Conservation (phyloP, 192 early-diverging fungal genomes). For the Linnemannia schmuckeri region DNA sequence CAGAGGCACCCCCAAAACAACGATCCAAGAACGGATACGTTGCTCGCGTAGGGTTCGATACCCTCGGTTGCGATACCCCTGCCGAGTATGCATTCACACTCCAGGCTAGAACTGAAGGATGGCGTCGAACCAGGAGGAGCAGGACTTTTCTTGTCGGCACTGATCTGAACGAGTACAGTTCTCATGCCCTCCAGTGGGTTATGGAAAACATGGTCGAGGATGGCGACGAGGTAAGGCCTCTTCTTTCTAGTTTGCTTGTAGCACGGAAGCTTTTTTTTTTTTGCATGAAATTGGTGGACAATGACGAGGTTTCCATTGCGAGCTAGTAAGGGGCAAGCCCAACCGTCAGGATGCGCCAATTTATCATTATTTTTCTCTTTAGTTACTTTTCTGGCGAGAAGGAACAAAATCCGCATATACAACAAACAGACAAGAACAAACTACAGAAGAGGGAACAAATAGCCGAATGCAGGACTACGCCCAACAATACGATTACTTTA, state of each 20-base stretch:
- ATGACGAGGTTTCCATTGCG: neutral
- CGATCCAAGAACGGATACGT: slow-evolving; percentile 45
- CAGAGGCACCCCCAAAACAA: slow-evolving; percentile 32
- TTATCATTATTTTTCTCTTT: neutral
- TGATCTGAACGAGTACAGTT: slow-evolving; percentile 65
- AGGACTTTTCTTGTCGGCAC: slow-evolving; percentile 66
- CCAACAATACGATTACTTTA: neutral
- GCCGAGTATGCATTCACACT: slow-evolving; percentile 62
- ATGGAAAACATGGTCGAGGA: slow-evolving; percentile 67
- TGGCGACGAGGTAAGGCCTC: slow-evolving; percentile 62
- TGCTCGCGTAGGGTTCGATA: slow-evolving; percentile 40
- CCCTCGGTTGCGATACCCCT: slow-evolving; percentile 43
- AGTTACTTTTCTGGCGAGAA: neutral
- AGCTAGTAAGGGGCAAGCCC: neutral
- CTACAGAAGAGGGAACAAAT: neutral
- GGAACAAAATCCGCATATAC: neutral
- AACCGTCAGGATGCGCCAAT: slow-evolving; percentile 8
- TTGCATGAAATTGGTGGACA: neutral
- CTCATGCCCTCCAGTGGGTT: slow-evolving; percentile 64
- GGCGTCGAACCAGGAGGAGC: slow-evolving; percentile 45
- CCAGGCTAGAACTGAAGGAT: slow-evolving; percentile 62
- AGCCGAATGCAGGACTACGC: neutral
- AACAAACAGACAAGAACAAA: neutral
- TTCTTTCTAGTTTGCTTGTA: slow-evolving; percentile 16
- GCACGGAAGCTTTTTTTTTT: neutral